Evolutionary conservation across 2,329 filamentous ascomycete genomes (phyloP).

Genomic region (Colletotrichum endophyticum): DNA sequence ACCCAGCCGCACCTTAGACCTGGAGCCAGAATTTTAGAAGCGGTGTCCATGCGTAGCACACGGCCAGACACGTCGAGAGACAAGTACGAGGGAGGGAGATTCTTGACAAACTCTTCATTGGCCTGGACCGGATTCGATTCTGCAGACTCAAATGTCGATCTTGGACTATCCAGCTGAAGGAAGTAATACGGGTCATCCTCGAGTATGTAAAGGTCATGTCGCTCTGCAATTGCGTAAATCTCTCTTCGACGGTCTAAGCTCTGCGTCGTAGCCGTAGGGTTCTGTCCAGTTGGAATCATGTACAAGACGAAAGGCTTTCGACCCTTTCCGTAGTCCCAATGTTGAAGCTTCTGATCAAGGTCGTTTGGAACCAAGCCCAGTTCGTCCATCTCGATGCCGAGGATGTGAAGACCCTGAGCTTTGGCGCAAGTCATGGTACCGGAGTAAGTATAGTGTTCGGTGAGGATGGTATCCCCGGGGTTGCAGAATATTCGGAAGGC

Average conservation of each 20-base stretch:
- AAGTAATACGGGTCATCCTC: not conserved
- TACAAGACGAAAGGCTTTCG: constrained; percentile 61
- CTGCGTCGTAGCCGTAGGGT: constrained; percentile 87
- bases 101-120: not conserved
- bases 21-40: too few species aligned
- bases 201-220: not conserved
- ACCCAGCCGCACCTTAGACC: too few species aligned
- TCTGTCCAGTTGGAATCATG: constrained; percentile 77
- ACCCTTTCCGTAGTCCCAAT: constrained; percentile 50
- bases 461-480: not conserved
- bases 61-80: not conserved
- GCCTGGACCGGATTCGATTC: too few species aligned
- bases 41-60: not conserved
- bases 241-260: constrained; percentile 67
- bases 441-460: not conserved
- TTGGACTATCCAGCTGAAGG: not conserved
- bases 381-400: not conserved
- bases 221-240: constrained; percentile 39
- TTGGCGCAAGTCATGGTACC: not conserved
- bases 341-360: constrained; percentile 30
- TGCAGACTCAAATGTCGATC: not conserved
- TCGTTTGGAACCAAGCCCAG: not conserved
- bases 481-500: not conserved
- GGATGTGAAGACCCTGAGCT: not conserved
- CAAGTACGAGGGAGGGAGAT: not conserved